These are phyloP conservation scores for Eimeria maxima DNA, from an alignment of 169 alveolate genomes.

Conservation along the genomic window DNA sequence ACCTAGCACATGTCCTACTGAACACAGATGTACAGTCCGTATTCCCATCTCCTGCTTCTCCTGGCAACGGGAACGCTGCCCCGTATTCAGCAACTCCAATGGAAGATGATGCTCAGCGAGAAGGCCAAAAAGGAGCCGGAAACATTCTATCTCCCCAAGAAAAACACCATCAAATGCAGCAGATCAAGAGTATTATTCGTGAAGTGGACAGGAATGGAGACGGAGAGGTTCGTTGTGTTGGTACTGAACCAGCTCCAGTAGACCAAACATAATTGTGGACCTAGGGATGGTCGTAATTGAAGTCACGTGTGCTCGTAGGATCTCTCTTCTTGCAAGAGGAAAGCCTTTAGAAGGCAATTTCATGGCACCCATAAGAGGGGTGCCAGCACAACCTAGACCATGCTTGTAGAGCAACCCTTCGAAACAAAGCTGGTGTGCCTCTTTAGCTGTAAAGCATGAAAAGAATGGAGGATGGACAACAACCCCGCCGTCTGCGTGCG, in stretches of 20 bases:
- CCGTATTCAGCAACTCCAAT: neutral
- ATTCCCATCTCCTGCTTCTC: constrained; percentile 59
- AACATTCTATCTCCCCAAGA: constrained; percentile 4
- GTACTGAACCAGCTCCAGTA: too few species aligned
- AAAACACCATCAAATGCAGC: constrained; percentile 60
- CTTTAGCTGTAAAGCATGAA: neutral
- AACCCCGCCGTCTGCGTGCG: constrained; percentile 4
- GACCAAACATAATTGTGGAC: neutral
- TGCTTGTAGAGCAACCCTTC: neutral
- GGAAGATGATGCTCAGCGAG: neutral
- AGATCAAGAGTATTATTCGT: constrained; percentile 67
- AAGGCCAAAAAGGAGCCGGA: neutral
- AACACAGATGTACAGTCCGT: constrained; percentile 73
- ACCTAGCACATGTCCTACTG: constrained; percentile 84
- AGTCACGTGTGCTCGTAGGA: neutral
- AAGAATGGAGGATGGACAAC: neutral
- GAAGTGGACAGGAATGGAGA: constrained; percentile 91
- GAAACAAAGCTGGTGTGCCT: neutral
- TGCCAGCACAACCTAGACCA: neutral
- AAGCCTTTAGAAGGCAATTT: neutral
- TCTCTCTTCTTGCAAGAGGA: neutral
- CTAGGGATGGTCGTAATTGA: neutral
- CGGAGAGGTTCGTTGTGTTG: constrained; percentile 84
- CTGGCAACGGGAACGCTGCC: neutral
- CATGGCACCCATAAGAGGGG: neutral